phyloP scores from a whole-genome alignment of 495 filamentous ascomycete genomes.

The Tricharina praecox region DNA sequence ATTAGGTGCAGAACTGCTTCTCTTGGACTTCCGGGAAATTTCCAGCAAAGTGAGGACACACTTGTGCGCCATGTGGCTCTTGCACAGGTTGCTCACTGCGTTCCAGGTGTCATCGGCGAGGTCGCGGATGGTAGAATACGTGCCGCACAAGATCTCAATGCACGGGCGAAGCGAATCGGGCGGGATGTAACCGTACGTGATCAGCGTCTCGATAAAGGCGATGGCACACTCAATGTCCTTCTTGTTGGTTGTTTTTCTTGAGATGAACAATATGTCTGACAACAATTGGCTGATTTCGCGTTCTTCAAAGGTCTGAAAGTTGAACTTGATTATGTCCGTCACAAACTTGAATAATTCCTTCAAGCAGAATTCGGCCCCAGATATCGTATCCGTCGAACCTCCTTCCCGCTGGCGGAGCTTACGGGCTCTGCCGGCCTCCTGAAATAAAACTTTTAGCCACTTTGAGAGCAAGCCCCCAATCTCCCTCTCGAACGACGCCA shows the following conservation, averaged over 20 bases:
- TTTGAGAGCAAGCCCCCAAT: constrained; percentile 40
- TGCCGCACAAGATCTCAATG: constrained; percentile 64
- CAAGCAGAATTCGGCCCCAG: constrained; percentile 50
- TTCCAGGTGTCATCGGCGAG: constrained; percentile 59
- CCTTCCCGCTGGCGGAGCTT: constrained; percentile 25
- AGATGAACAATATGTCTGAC: constrained; percentile 49
- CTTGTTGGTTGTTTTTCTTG: constrained; percentile 53
- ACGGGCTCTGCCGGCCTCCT: constrained; percentile 35
- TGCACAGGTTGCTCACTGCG: constrained; percentile 57
- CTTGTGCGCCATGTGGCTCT: constrained; percentile 58
- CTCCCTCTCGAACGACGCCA: constrained; percentile 48
- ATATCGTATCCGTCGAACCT: constrained; percentile 8
- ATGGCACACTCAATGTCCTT: constrained; percentile 62
- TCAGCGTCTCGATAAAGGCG: constrained; percentile 58
- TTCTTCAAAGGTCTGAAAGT: constrained; percentile 55
- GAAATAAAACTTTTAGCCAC: constrained; percentile 42
- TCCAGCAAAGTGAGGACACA: constrained; percentile 48
- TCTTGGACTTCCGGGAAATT: constrained; percentile 31
- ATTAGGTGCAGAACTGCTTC: constrained; percentile 33
- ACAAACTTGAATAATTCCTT: constrained; percentile 54
- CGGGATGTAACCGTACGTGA: constrained; percentile 63
- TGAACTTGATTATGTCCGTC: constrained; percentile 68
- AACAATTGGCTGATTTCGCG: constrained; percentile 51
- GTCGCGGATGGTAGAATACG: constrained; percentile 54
- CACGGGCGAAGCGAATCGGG: constrained; percentile 46